Evolutionary conservation across 2,329 filamentous ascomycete species (phyloP).

Genomic region (Lachnellula willkommii): DNA sequence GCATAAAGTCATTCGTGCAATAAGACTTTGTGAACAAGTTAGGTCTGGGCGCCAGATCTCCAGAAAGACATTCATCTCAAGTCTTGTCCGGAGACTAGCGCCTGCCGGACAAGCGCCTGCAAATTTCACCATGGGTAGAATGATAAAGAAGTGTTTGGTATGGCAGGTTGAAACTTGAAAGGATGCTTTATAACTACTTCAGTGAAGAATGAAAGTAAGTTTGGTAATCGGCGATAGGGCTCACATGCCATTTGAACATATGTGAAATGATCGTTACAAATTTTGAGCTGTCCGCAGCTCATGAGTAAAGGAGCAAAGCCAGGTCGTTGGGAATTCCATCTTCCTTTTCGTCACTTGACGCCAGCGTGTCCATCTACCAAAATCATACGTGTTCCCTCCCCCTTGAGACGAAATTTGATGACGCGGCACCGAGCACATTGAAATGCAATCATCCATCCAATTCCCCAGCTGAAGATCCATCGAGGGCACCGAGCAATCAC

Average conservation of each 20-base stretch:
- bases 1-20: no score
- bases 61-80: no score
- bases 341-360: not conserved
- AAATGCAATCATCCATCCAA: not conserved
- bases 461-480: not conserved
- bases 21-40: no score
- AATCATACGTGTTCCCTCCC: not conserved
- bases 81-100: no score
- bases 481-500: not conserved
- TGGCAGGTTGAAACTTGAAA: not conserved
- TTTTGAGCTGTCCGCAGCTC: not conserved
- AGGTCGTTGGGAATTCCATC: not conserved
- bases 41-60: no score
- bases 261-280: not conserved
- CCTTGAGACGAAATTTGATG: not conserved
- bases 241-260: not conserved
- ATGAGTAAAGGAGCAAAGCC: not conserved
- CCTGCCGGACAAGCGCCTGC: no score
- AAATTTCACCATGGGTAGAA: no score
- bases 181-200: not conserved
- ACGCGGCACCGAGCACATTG: not conserved
- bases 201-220: not conserved
- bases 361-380: not conserved
- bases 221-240: not conserved
- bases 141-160: no score